Evolutionary conservation across 1,284 basidiomycete genomes (phyloP).

Genomic region (Amylostereum areolatum): DNA sequence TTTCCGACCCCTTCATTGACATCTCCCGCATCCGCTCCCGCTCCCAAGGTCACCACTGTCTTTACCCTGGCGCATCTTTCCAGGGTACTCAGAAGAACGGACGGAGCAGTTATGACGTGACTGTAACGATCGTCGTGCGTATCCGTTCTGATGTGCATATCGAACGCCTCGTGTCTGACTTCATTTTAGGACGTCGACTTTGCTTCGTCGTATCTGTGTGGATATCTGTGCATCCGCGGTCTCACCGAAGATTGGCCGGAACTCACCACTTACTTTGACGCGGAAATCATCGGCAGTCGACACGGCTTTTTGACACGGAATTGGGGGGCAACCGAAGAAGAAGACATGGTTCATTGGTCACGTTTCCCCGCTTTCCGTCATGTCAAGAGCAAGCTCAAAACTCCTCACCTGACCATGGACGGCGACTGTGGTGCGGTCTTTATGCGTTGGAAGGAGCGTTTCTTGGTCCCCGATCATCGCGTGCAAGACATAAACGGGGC

Average conservation of each 20-base stretch:
- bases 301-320: constrained; percentile 84
- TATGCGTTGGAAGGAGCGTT: constrained; percentile 97
- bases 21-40: constrained; percentile 71
- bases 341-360: constrained; percentile 88
- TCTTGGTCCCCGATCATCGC: constrained; percentile 89
- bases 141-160: background rate
- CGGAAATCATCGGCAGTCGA: constrained; percentile 85
- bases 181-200: constrained; percentile 73
- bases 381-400: constrained; percentile 67
- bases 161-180: constrained; percentile 1
- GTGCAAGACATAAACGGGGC: constrained; percentile 94
- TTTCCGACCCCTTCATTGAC: constrained; percentile 56
- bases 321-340: constrained; percentile 82
- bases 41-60: constrained; percentile 70
- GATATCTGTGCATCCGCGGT: constrained; percentile 85
- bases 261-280: constrained; percentile 72
- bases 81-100: constrained; percentile 81
- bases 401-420: constrained; percentile 73
- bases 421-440: constrained; percentile 75
- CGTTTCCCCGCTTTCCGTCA: constrained; percentile 87
- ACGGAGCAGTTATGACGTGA: constrained; percentile 80
- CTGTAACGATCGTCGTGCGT: constrained; percentile 75
- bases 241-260: constrained; percentile 83
- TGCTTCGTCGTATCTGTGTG: constrained; percentile 72
- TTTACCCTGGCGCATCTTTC: constrained; percentile 77